Evolutionary conservation across 257 asterid species (phyloP).

Genomic region (Eucommia ulmoides): DNA sequence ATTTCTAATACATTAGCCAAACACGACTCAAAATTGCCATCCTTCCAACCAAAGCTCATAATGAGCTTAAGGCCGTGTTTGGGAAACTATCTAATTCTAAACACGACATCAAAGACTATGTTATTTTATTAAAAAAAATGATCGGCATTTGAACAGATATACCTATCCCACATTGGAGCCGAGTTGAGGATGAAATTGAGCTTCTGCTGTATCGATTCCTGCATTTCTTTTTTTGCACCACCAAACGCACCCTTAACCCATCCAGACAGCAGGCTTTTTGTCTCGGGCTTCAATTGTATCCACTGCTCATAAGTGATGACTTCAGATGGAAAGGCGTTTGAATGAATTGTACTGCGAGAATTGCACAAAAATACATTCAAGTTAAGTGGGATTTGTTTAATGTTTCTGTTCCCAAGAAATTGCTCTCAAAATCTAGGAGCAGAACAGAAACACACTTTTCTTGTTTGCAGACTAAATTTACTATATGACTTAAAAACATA

Average conservation of each 20-base stretch:
- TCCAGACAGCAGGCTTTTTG: conserved; percentile 38
- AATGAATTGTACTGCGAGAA: conserved; percentile 39
- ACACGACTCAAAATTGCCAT: not conserved
- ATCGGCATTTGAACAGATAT: not conserved
- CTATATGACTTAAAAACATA: too few relatives aligned
- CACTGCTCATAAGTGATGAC: conserved; percentile 69
- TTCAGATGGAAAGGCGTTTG: conserved; percentile 72
- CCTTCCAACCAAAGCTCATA: not conserved
- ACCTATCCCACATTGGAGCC: conserved; percentile 91
- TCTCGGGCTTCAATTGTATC: conserved; percentile 54
- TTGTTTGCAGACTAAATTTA: too few relatives aligned
- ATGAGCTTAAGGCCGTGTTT: too few relatives aligned
- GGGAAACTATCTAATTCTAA: too few relatives aligned
- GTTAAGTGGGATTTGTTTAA: too few relatives aligned
- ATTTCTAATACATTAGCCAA: not conserved
- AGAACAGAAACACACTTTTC: too few relatives aligned
- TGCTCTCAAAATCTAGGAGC: too few relatives aligned
- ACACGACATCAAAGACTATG: too few relatives aligned
- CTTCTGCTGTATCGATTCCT: conserved; percentile 41
- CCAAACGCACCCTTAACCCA: conserved; percentile 75
- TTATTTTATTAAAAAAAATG: too few relatives aligned
- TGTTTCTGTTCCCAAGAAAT: too few relatives aligned
- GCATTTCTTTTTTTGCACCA: conserved; percentile 64
- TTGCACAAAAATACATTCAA: conserved; percentile 12
- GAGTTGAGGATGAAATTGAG: conserved; percentile 60